phyloP scores from a whole-genome alignment of 139 green algal species.

The Haematococcus sp. region DNA sequence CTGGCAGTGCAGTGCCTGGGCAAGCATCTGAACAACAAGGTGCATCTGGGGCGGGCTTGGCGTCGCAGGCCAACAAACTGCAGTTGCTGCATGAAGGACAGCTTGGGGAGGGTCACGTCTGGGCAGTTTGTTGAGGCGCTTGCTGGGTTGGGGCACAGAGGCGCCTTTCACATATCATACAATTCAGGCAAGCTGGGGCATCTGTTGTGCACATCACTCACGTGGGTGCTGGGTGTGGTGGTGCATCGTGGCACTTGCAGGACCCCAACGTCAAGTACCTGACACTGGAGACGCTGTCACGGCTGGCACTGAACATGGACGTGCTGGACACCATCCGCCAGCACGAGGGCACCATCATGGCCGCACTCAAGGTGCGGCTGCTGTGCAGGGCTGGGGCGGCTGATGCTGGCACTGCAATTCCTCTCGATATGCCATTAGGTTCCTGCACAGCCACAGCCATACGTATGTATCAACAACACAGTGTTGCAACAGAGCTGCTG shows the following conservation, averaged over 20 bases:
- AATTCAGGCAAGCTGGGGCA: too few relatives aligned
- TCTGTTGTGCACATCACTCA: background rate
- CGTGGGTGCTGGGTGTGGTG: background rate
- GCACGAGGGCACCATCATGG: constrained; percentile 60
- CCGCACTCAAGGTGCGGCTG: constrained; percentile 43
- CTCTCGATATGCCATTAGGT: too few relatives aligned
- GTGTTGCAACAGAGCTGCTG: too few relatives aligned
- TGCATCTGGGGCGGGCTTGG: background rate
- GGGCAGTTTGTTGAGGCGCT: too few relatives aligned
- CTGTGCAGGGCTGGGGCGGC: background rate
- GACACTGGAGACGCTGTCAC: constrained; percentile 82
- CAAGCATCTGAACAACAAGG: constrained; percentile 38
- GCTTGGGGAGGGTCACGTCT: too few relatives aligned
- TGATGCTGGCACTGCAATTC: too few relatives aligned
- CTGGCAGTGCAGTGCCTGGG: constrained; percentile 52
- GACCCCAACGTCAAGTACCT: constrained; percentile 74
- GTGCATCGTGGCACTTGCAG: constrained; percentile 2
- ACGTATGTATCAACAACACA: too few relatives aligned
- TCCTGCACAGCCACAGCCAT: too few relatives aligned
- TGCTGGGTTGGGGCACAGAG: too few relatives aligned
- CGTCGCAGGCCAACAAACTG: background rate
- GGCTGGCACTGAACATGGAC: constrained; percentile 71
- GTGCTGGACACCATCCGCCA: constrained; percentile 44
- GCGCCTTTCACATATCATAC: too few relatives aligned
- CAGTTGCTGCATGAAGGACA: too few relatives aligned